Percentiles rank a stretch among this genome's conserved stretches.
Conservation (phyloP, 768 basidiomycete species). For the Rubroboletus satanas region DNA sequence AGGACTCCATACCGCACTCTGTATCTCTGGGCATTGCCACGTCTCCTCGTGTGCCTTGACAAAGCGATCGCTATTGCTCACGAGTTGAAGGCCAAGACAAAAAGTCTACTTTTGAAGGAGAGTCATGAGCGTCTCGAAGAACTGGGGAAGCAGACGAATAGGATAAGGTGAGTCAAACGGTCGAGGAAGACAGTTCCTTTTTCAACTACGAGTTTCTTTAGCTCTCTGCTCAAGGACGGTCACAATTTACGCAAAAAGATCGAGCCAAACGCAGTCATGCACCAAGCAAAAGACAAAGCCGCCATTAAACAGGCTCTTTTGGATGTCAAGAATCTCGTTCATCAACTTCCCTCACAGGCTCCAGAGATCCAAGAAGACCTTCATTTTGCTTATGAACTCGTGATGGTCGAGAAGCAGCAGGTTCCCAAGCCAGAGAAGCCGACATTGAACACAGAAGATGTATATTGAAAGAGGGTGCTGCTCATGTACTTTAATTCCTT, state of each 20-base stretch:
- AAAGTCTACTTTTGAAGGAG: slow-evolving; percentile 27
- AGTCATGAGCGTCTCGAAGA: slow-evolving; percentile 36
- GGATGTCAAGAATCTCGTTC: slow-evolving; percentile 29
- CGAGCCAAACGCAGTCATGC: slow-evolving; percentile 30
- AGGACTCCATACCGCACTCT: slow-evolving; percentile 32
- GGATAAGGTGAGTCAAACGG: slow-evolving; percentile 30
- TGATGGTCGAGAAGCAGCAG: slow-evolving; percentile 22
- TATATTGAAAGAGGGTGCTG: neutral
- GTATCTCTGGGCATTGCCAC: slow-evolving; percentile 38
- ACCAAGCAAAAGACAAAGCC: slow-evolving; percentile 21
- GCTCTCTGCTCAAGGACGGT: slow-evolving; percentile 26
- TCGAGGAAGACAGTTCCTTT: neutral
- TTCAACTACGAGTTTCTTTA: slow-evolving; percentile 5
- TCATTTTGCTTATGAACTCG: slow-evolving; percentile 31
- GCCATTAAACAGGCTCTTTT: slow-evolving; percentile 27
- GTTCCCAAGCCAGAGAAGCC: slow-evolving; percentile 16
- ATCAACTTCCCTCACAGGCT: slow-evolving; percentile 18
- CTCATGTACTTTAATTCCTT: slow-evolving; percentile 19
- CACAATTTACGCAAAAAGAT: slow-evolving; percentile 29
- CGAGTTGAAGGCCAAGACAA: slow-evolving; percentile 31
- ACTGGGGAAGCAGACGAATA: slow-evolving; percentile 27
- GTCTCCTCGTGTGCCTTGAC: slow-evolving; percentile 41
- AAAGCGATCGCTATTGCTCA: slow-evolving; percentile 22
- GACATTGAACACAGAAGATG: slow-evolving; percentile 24
- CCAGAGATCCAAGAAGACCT: slow-evolving; percentile 27